phyloP scores from a whole-genome alignment of 331 rosid species.

The Quercus phellos region DNA sequence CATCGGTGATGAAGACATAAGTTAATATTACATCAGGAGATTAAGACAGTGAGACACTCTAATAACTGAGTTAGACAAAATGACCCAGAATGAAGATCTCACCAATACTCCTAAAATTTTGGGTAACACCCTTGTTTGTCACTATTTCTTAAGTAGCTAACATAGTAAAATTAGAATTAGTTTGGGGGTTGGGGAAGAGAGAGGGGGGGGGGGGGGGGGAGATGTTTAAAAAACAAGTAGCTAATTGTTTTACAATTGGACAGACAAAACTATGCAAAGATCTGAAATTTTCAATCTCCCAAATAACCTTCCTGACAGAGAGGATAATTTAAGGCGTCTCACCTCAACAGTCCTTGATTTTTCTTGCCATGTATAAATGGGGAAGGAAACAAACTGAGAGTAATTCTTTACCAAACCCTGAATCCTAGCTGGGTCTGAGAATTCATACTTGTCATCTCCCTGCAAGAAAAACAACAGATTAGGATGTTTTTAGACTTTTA shows the following conservation, averaged over 20 bases:
- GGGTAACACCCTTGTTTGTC: neutral
- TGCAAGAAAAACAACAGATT: conserved; percentile 25
- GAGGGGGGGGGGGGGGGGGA: no score
- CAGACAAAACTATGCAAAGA: neutral
- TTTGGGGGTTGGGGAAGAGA: no score
- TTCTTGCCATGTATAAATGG: conserved; percentile 95
- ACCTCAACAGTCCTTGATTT: conserved; percentile 92
- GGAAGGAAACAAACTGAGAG: conserved; percentile 97
- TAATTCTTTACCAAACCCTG: conserved; percentile 93
- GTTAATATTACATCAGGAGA: neutral
- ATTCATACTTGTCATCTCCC: conserved; percentile 94
- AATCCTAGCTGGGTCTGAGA: conserved; percentile 77
- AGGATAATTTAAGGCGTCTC: conserved; percentile 12
- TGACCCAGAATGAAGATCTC: neutral
- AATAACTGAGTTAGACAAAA: neutral
- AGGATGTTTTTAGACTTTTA: neutral
- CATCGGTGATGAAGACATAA: neutral
- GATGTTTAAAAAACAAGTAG: neutral
- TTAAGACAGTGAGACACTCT: neutral
- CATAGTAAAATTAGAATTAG: neutral
- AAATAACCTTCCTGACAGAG: neutral
- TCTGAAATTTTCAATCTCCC: neutral
- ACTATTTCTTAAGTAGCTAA: neutral
- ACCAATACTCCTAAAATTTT: neutral
- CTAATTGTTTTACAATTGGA: neutral